Evolutionary conservation across 208 protist genomes (phyloP), one percentile per base, ranked within the genome.

Genomic region (Strigomonas culicis): DNA sequence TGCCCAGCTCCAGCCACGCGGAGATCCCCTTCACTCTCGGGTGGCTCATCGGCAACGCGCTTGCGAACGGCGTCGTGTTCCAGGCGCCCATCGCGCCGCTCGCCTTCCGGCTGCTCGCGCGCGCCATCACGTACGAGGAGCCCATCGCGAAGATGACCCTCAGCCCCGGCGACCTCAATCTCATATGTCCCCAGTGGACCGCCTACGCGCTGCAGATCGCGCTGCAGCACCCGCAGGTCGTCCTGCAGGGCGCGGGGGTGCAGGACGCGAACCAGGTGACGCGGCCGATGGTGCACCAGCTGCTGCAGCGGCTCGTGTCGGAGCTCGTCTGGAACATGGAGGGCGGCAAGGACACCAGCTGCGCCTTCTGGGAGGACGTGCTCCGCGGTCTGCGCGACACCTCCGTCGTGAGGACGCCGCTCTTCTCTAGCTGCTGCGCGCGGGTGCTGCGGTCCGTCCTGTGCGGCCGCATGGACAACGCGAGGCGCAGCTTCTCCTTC

Each of bases 61-160:
- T 75, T 7, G 55, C 68, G n/a, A 88, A 84, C 57, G 78, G 71
- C 0, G 63, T 72, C 4, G 58, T 70, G 22, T 77, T 88, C 30
- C 41, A 79, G 47, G 39, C 75, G 8, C 82, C 75, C 25, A 58
- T 88, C 31, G 72, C 82, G 19, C 78, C 82, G 4, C 70, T 88
- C 11, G 75, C 74, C 28, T 88, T 88, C 43, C 82, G 72, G 24
- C 59, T 85, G 8, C 44, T 88, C 25, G 30, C 68, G 8, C 63
- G 60, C 3, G 66, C 58, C 13, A 27, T 85, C 31, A 72, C 68
- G 50, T 69, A 73, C 0, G 63, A 72, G 47, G 41, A 62, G n/a
- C 22, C 55, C 17, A 43, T 82, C 1, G 68, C 60, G 22, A 43
- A 50, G 0, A 51, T 77, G 2, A 32, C 22, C 1, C 62, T 77